Evolutionary conservation across 1,284 basidiomycete species (phyloP).

Genomic region (Farysia itapuensis): DNA sequence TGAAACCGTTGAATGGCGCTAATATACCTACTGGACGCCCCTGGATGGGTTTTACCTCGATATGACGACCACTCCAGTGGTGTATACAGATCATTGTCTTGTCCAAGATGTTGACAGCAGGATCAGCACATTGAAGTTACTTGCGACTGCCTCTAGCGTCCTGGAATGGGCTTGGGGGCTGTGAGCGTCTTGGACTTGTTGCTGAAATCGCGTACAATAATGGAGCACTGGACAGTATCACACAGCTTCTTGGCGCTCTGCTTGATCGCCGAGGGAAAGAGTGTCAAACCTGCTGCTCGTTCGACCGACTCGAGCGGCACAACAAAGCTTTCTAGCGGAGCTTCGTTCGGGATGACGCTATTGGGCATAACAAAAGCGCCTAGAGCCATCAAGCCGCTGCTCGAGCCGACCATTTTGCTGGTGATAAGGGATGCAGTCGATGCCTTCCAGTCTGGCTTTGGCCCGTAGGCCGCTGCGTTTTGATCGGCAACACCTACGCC

Average conservation of each 20-base stretch:
- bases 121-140: no score
- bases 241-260: slow-evolving; percentile 81
- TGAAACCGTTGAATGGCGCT: no score
- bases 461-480: slow-evolving; percentile 3
- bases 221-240: slow-evolving; percentile 54
- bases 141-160: no score
- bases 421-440: slow-evolving; percentile 61
- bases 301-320: slow-evolving; percentile 81
- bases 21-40: no score
- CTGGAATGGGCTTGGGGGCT: slow-evolving; percentile 6
- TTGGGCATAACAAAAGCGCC: slow-evolving; percentile 59
- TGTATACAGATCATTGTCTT: no score
- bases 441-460: slow-evolving; percentile 16
- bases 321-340: slow-evolving; percentile 49
- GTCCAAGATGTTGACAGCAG: slow-evolving; percentile 1
- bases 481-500: slow-evolving; percentile 59
- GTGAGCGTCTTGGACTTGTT: slow-evolving; percentile 31
- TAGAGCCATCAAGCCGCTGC: slow-evolving; percentile 15
- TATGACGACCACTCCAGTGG: no score
- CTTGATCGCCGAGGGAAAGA: slow-evolving; percentile 86
- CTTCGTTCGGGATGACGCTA: slow-evolving; percentile 54
- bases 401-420: slow-evolving; percentile 14
- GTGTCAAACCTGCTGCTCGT: slow-evolving; percentile 79
- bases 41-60: no score
- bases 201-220: slow-evolving; percentile 52